Evolutionary conservation across 78 protist species (phyloP).

Genomic region (Anaeramoeba ignava): DNA sequence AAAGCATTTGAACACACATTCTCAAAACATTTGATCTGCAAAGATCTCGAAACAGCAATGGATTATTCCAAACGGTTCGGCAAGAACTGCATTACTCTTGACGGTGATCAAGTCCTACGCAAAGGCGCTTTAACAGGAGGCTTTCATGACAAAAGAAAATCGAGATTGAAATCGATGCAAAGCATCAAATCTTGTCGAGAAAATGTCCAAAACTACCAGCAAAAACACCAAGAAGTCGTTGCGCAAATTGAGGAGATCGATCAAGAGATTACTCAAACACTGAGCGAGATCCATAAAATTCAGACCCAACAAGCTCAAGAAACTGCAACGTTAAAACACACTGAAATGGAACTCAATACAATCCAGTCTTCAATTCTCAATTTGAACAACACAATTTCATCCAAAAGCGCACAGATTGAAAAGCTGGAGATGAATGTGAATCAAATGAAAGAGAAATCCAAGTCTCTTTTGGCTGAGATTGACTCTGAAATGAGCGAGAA

Average conservation of each 20-base stretch:
- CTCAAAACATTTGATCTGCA: background rate
- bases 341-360: background rate
- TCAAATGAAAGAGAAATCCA: background rate
- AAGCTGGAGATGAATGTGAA: background rate
- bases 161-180: slow-evolving; percentile 15
- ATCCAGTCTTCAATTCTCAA: background rate
- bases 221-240: background rate
- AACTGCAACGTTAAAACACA: background rate
- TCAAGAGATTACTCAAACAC: background rate
- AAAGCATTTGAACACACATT: background rate
- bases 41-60: background rate
- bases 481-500: too few relatives aligned
- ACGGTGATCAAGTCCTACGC: slow-evolving; percentile 42
- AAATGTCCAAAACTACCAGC: background rate
- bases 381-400: background rate
- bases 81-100: background rate
- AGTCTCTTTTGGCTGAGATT: too few relatives aligned
- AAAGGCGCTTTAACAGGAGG: slow-evolving; percentile 91
- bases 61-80: background rate
- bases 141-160: slow-evolving; percentile 32
- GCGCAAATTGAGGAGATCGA: background rate
- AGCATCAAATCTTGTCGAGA: slow-evolving; percentile 4
- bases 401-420: background rate
- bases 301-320: background rate
- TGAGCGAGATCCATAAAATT: background rate